Conservation (phyloP, 768 basidiomycete genomes). For the Multifurca ochricompacta region DNA sequence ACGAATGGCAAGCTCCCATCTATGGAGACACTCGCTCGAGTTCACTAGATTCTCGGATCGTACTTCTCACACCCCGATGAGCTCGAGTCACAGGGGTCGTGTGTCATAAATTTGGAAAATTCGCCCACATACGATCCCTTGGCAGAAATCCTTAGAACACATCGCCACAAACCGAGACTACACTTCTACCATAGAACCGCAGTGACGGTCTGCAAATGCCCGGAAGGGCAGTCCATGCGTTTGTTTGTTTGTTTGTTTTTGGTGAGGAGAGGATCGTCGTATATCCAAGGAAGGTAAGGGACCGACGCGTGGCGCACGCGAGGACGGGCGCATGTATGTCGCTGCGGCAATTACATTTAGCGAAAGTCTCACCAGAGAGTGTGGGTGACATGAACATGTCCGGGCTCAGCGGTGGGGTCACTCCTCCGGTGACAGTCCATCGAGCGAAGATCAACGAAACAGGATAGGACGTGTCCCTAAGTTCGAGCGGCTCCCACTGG, state of each 20-base stretch:
- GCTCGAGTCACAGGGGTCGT: not conserved
- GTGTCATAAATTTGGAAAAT: not conserved
- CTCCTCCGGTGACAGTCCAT: conserved; percentile 9
- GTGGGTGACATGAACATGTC: conserved; percentile 9
- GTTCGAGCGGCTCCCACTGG: not conserved
- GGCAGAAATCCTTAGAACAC: conserved; percentile 2
- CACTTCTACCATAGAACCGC: not conserved
- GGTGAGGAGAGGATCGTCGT: conserved; percentile 9
- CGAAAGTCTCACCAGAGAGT: not conserved
- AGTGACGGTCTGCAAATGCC: not conserved
- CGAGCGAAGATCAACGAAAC: conserved; percentile 12
- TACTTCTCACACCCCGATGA: not conserved
- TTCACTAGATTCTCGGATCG: not conserved
- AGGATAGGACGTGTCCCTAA: conserved; percentile 5
- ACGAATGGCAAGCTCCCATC: not conserved
- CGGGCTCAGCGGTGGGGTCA: conserved; percentile 9
- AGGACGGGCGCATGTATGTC: conserved; percentile 13
- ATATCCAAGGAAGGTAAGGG: conserved; percentile 4
- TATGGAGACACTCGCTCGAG: not conserved
- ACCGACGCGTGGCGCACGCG: conserved; percentile 18
- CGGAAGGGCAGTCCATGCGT: too few species aligned
- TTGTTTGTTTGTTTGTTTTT: too few species aligned
- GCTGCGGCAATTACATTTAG: conserved; percentile 10
- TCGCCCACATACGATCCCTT: not conserved
- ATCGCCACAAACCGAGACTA: not conserved